Evolutionary conservation across 1,284 basidiomycete species (phyloP).

Genomic region (Testicularia cyperi): DNA sequence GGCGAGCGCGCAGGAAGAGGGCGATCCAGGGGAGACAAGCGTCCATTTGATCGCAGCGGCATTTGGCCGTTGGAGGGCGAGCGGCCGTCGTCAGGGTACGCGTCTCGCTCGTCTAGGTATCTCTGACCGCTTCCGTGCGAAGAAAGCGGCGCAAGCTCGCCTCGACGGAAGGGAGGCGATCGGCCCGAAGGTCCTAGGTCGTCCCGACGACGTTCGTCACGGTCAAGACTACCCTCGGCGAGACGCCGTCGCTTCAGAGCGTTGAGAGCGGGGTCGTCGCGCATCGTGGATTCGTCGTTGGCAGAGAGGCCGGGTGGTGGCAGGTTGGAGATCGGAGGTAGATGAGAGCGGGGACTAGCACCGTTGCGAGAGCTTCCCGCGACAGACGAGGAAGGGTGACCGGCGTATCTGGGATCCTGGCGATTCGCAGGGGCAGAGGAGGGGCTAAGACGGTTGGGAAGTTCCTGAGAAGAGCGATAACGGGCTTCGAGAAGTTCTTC

Average conservation of each 20-base stretch:
- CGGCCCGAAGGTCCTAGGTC: conserved; percentile 5
- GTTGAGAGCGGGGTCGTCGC: conserved; percentile 15
- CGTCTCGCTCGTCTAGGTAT: conserved; percentile 27
- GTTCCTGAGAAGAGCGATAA: conserved; percentile 19
- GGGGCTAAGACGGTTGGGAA: conserved; percentile 14
- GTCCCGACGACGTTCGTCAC: conserved; percentile 26
- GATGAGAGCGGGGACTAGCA: conserved; percentile 18
- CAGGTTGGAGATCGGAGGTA: conserved; percentile 4
- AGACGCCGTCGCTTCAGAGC: conserved; percentile 32
- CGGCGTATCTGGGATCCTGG: conserved; percentile 17
- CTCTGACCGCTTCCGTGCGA: conserved; percentile 14
- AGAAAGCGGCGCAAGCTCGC: conserved; percentile 1
- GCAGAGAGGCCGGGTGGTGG: background rate
- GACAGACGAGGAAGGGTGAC: conserved; percentile 1
- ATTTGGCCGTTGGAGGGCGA: conserved; percentile 21
- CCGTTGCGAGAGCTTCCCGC: conserved; percentile 8
- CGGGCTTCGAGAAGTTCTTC: conserved; percentile 29
- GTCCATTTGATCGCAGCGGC: conserved; percentile 18
- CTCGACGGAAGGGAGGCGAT: conserved; percentile 27
- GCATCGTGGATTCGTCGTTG: conserved; percentile 19
- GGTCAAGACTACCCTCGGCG: conserved; percentile 21
- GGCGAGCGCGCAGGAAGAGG: conserved; percentile 20
- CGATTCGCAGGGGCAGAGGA: conserved; percentile 5
- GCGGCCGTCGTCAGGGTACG: conserved; percentile 22
- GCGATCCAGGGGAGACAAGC: conserved; percentile 21